phyloP scores from a whole-genome alignment of 2,329 filamentous ascomycete genomes.

The Fusarium sp. region DNA sequence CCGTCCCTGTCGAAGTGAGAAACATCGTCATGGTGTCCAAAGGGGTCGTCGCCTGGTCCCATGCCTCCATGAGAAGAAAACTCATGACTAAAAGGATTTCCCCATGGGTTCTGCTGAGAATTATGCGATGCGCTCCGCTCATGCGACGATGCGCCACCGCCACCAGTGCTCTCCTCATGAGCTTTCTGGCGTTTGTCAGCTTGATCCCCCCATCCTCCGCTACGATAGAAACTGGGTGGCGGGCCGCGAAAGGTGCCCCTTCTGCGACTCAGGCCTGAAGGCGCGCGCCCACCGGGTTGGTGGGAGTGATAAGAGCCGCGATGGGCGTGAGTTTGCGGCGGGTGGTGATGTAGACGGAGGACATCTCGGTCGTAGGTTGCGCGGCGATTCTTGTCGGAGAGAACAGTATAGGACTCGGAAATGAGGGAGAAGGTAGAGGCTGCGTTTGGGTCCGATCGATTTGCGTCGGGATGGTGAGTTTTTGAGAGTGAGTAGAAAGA shows the following conservation, averaged over 20 bases:
- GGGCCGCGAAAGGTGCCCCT: slow-evolving; percentile 84
- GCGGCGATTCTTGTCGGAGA: slow-evolving; percentile 80
- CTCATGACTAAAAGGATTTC: slow-evolving; percentile 38
- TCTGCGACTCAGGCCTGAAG: slow-evolving; percentile 83
- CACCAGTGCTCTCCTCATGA: slow-evolving; percentile 59
- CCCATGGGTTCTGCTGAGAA: slow-evolving; percentile 42
- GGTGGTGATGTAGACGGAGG: slow-evolving; percentile 57
- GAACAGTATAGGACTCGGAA: slow-evolving; percentile 84
- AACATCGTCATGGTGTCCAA: slow-evolving; percentile 64
- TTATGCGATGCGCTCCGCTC: slow-evolving; percentile 26
- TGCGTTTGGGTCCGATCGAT: slow-evolving; percentile 80
- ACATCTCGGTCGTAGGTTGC: slow-evolving; percentile 83
- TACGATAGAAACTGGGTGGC: slow-evolving; percentile 88
- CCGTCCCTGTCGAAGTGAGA: slow-evolving; percentile 82
- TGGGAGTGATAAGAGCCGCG: slow-evolving; percentile 70
- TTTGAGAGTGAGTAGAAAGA: slow-evolving; percentile 94
- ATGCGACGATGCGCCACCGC: slow-evolving; percentile 38
- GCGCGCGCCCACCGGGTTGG: slow-evolving; percentile 80
- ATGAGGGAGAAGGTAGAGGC: slow-evolving; percentile 84
- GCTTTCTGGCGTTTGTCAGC: slow-evolving; percentile 69
- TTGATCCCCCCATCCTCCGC: slow-evolving; percentile 81
- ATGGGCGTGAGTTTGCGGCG: slow-evolving; percentile 52
- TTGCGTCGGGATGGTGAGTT: slow-evolving; percentile 90
- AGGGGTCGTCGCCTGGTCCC: slow-evolving; percentile 69
- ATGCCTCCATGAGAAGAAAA: slow-evolving; percentile 61